phyloP scores from a whole-genome alignment of 306 rosid species.

The Cicer arietinum region DNA sequence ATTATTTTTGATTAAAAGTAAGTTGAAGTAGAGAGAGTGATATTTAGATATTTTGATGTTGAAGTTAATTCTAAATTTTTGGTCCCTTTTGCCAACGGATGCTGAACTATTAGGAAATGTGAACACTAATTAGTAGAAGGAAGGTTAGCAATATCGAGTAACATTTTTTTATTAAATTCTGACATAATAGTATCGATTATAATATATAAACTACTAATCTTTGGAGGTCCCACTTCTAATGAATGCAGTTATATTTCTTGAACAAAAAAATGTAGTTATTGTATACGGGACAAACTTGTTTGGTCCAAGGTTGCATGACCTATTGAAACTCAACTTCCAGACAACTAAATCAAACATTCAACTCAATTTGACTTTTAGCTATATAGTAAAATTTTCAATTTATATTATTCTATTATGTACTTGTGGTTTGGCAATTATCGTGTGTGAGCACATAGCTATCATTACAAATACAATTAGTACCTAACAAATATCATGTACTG shows the following conservation, averaged over 20 bases:
- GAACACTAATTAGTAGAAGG: not conserved
- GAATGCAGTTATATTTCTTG: not conserved
- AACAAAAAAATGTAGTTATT: not conserved
- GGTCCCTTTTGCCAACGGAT: not conserved
- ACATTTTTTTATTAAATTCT: slow-evolving; percentile 17
- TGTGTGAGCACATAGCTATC: not conserved
- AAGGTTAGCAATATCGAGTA: not conserved
- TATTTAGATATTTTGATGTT: too few relatives aligned
- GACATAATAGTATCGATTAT: too few relatives aligned
- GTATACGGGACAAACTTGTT: slow-evolving; percentile 40
- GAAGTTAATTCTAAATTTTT: not conserved
- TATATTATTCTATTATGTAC: not conserved
- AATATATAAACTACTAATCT: not conserved
- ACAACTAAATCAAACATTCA: slow-evolving; percentile 44
- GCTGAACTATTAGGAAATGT: not conserved
- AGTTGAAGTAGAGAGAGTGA: too few relatives aligned
- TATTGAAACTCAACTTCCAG: slow-evolving; percentile 42
- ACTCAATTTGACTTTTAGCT: slow-evolving; percentile 42
- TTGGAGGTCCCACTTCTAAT: slow-evolving; percentile 26
- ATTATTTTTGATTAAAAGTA: too few relatives aligned
- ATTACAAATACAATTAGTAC: not conserved
- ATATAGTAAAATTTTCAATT: not conserved
- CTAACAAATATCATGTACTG: slow-evolving; percentile 3
- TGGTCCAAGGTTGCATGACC: slow-evolving; percentile 45
- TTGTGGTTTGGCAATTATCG: not conserved